Base-by-base conservation (phyloP, 495 filamentous ascomycete species). In the Ascodesmis nigricans region DNA sequence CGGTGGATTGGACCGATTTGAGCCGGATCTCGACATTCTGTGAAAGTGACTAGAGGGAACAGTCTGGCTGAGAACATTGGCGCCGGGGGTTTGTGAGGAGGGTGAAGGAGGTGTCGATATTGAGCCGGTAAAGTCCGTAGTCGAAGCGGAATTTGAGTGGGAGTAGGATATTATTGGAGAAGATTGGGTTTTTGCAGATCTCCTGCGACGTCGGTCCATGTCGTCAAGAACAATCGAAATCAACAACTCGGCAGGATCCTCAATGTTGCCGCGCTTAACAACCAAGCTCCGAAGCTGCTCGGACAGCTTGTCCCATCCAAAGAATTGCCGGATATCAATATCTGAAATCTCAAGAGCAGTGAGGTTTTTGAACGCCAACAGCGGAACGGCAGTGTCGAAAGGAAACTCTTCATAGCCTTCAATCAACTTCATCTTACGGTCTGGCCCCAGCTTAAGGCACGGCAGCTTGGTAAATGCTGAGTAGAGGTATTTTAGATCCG, bases 381-480 rank as follows among this genome's bases (percentile, higher is more conserved):
- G 59, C 11, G 87, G 87, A 17, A 97, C 87, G n/a, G 87, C 87
- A 24, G 79, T 87, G 52, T 97, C 87, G 54, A 97, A 92, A 2
- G 87, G 87, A 48, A 97, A 97, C 49, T 93, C 87, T 54, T 97
- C 87, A 50, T 82, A 95, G 20, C 83, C 84, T 39, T 71, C 66
- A 42, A 97, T 91, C 46, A 91, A 57, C 26, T 75, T 71, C 22
- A 82, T 80, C 31, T 78, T 77, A 55, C 78, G 79, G 55, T 95
- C 87, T 5, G 83, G 83, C 29, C 82, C 70, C 31, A 97, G 60
- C 36, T 74, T 71, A 27, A 97, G 61, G 46, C 77, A 91, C 2
- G 87, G 87, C 36, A 95, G 91, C 58, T 97, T 97, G 49, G 87
- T 97, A 55, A 95, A 95, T 36, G 87, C 80, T 13, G 87, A 92